Base-by-base conservation (phyloP, 176 grass and related monocot genomes). In the Cocos nucifera region DNA sequence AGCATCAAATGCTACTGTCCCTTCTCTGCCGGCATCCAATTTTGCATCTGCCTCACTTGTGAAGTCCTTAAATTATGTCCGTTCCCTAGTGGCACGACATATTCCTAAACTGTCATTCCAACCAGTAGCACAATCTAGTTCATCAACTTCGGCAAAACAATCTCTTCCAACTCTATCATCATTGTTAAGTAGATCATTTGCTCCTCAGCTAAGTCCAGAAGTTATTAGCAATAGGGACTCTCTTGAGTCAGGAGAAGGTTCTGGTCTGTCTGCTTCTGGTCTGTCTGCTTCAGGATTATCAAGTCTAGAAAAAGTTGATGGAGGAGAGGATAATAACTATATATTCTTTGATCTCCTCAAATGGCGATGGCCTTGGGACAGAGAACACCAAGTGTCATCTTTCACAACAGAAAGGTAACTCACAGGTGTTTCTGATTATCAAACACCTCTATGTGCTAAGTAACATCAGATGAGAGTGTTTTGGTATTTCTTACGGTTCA, bases 41-140 rank as follows among this genome's bases (percentile, higher is more conserved):
- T 88, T 85, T 83, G 82, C 81, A 62, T 91, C 87, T 70, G 44
- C 75, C 67, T 80, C 87, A 65, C 93, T 97, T 77, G 76, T 97
- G 51, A 97, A 97, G 59, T 91, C 93, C 72, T 80, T 97, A 76
- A 97, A 79, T 22, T 97, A 91, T 73, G 93, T 91, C 50, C 87
- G 93, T 27, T 97, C 93, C 50, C 76, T 97, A 56, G 93, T 97
- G 30, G 93, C 93, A 6, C 85, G 82, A 15, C 84, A 91, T 75
- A 97, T 70, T 75, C 93, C 93, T 14, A 97, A 80, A 63, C 76
- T 91, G 19, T 88, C 84, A 14, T 88, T 97, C 81, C 93, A 97
- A 76, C 84, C 92, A 49, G 61, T 82, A 54, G 19, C 44, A 29
- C 89, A 56, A 4, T 69, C 73, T 69, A 35, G 66, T 57, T 49